These are phyloP conservation scores for Mentha longifolia DNA, from an alignment of 257 asterid genomes.

Conservation along the genomic window DNA sequence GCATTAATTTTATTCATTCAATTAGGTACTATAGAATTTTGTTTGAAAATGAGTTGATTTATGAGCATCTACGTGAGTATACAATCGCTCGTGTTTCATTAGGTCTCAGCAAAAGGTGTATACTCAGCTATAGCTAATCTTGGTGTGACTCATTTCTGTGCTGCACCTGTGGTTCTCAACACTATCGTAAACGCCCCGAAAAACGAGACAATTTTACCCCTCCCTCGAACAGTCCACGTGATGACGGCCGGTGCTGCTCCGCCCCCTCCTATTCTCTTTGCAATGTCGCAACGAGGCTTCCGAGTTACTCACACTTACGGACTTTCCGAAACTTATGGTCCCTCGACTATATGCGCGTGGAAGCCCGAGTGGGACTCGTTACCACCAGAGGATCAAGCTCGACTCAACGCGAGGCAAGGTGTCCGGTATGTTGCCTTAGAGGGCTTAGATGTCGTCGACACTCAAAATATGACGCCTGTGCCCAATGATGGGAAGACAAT, in stretches of 20 bases:
- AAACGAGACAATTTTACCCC: slow-evolving; percentile 69
- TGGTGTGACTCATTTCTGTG: slow-evolving; percentile 92
- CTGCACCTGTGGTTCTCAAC: slow-evolving; percentile 97
- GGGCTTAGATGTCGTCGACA: slow-evolving; percentile 65
- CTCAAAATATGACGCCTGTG: slow-evolving; percentile 68
- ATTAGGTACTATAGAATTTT: not conserved
- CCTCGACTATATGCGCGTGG: slow-evolving; percentile 93
- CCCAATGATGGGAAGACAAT: slow-evolving; percentile 81
- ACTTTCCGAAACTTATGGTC: slow-evolving; percentile 91
- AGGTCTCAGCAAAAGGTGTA: slow-evolving; percentile 88
- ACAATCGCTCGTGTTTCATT: slow-evolving; percentile 23
- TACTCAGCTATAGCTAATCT: slow-evolving; percentile 82
- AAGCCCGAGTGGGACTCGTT: slow-evolving; percentile 94
- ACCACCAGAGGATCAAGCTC: slow-evolving; percentile 71
- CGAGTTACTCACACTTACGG: slow-evolving; percentile 91
- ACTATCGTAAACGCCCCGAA: slow-evolving; percentile 69
- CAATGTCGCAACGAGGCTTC: slow-evolving; percentile 81
- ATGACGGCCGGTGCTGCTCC: slow-evolving; percentile 99
- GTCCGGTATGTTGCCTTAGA: slow-evolving; percentile 70
- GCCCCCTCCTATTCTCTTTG: slow-evolving; percentile 76
- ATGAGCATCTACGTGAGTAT: not conserved
- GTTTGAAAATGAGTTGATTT: not conserved
- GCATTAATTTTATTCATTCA: not conserved
- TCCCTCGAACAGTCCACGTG: slow-evolving; percentile 78
- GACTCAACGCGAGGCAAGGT: slow-evolving; percentile 84